Evolutionary conservation across 225 moss, liverwort and hornwort genomes (phyloP), one percentile per base, ranked within the genome.

Genomic region (Marchantia polymorpha): DNA sequence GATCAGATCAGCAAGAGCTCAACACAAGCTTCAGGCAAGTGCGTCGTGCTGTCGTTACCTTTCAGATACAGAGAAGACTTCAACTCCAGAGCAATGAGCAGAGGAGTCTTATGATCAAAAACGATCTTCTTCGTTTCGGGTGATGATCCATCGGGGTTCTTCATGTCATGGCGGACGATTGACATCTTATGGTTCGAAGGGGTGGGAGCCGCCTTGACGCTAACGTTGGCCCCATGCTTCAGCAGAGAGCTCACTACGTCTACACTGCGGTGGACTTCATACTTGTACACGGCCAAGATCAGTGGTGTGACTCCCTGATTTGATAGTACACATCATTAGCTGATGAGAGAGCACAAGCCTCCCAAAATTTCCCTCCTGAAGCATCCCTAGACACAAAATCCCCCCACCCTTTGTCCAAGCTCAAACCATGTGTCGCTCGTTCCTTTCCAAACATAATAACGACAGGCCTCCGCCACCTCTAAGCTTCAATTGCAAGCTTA

Each of bases 201-300:
- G 69, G 92, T 86, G 56, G 93, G 89, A 0, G 94, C 93, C 22
- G 97, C 94, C 86, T 97, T 91, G 7, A 93, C 73, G 55, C 72
- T 78, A 1, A 91, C 54, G 72, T 94, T 76, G 52, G 93, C 94
- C n/a, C 94, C 97, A n/a, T 97, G 20, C 12, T 79, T 58, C 22
- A 97, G 85, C 26, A 97, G 73, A 59, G 88, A 78, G 61, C 82
- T 89, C 39, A 73, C 76, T 19, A 89, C 72, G 0, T 92, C 92
- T 52, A 94, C 78, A 53, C 69, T 85, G 63, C 93, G 93, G 5
- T 82, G 67, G 78, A 84, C 91, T 83, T 97, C 97, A n/a, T 89
- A 97, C 83, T 93, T 97, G 76, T 92, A 97, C 67, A 97, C 93
- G 10, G 94, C 94, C 84, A 97, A 88, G 81, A 91, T 93, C 86